A percentile compares a stretch with the other conserved stretches of the same genome.
Conservation (phyloP, 1,284 basidiomycete species). For the Ganoderma lingzhi region DNA sequence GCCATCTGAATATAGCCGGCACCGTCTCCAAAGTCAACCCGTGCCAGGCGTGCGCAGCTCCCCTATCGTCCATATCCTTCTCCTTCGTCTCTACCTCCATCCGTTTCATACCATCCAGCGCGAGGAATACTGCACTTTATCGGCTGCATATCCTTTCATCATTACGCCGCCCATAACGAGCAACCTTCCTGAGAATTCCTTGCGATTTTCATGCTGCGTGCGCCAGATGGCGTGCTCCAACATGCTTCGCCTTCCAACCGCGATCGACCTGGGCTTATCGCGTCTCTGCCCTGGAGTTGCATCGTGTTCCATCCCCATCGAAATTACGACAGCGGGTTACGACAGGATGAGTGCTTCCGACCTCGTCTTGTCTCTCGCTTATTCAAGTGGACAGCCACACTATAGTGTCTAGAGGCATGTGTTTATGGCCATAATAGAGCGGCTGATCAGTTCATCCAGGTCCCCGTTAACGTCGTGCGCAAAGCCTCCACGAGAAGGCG, state of each 20-base stretch:
- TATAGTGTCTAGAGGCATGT: not conserved
- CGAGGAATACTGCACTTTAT: too few species aligned
- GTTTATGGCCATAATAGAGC: not conserved
- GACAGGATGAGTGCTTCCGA: constrained; percentile 1
- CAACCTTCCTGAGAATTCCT: not conserved
- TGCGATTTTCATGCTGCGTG: not conserved
- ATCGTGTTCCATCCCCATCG: not conserved
- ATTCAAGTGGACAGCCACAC: not conserved
- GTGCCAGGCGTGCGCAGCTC: not conserved
- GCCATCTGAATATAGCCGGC: not conserved
- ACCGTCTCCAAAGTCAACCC: not conserved
- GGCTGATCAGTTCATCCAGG: not conserved
- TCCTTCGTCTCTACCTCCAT: not conserved
- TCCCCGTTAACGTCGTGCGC: not conserved
- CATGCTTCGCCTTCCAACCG: not conserved
- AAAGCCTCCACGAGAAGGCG: not conserved
- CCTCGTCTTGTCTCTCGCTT: constrained; percentile 1
- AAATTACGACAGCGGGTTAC: not conserved
- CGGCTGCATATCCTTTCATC: not conserved
- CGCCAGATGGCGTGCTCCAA: not conserved
- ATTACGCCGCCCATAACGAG: not conserved
- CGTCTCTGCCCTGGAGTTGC: not conserved
- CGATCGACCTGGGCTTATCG: not conserved
- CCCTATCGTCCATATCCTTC: not conserved
- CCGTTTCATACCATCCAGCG: not conserved